Evolutionary conservation across 2,329 filamentous ascomycete species (phyloP).

Genomic region (Claviceps spartinae): DNA sequence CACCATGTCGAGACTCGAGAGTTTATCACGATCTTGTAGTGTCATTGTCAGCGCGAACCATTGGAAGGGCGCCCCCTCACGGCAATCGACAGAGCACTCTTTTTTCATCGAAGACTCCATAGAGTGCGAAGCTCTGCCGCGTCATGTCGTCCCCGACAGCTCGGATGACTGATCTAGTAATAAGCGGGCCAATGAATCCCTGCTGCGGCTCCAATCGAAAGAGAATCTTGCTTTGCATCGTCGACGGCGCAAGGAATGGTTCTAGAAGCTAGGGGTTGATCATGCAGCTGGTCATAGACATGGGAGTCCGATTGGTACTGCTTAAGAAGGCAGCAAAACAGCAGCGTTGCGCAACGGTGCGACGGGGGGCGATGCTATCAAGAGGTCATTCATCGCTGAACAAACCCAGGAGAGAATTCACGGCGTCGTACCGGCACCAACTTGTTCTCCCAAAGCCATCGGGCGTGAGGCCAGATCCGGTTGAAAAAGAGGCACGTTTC

Average conservation of each 20-base stretch:
- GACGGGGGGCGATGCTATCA: neutral
- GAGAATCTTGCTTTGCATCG: neutral
- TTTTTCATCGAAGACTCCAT: neutral
- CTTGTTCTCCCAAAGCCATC: no score
- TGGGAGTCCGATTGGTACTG: neutral
- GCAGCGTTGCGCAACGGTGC: neutral
- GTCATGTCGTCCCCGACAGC: conserved; percentile 5
- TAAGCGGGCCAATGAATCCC: conserved; percentile 5
- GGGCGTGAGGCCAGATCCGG: no score
- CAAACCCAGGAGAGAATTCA: neutral
- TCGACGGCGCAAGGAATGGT: neutral
- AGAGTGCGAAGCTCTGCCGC: neutral
- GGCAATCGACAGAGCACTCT: neutral
- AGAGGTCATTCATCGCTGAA: neutral
- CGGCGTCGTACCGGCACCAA: neutral
- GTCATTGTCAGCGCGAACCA: neutral
- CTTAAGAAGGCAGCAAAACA: neutral
- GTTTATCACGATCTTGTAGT: neutral
- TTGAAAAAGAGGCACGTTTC: neutral
- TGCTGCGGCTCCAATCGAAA: conserved; percentile 1
- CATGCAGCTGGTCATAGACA: neutral
- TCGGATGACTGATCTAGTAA: conserved; percentile 4
- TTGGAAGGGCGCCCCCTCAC: neutral
- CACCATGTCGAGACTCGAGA: neutral
- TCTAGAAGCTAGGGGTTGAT: neutral